phyloP scores from a whole-genome alignment of 345 rosid species.

The Euclidium syriacum region DNA sequence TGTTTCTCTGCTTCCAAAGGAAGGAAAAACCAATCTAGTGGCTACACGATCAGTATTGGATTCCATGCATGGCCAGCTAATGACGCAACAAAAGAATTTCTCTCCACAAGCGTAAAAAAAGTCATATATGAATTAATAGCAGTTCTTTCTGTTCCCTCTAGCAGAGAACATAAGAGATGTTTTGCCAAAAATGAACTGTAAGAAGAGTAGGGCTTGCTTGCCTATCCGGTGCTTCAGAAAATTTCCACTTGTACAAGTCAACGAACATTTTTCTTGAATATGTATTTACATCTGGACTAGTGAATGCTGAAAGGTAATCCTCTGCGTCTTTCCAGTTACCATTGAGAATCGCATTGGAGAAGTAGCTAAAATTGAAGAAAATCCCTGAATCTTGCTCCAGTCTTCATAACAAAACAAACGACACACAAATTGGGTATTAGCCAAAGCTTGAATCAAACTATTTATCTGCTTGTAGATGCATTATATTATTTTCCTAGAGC shows the following conservation, averaged over 20 bases:
- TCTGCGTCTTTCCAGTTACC: constrained; percentile 36
- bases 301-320: constrained; percentile 36
- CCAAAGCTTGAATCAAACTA: background rate
- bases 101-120: no score
- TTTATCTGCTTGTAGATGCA: background rate
- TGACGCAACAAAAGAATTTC: background rate
- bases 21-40: background rate
- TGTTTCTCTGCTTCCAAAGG: background rate
- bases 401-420: constrained; percentile 12
- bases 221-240: constrained; percentile 24
- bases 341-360: constrained; percentile 12
- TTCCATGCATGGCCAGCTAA: background rate
- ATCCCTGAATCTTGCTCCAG: constrained; percentile 35
- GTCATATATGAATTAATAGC: background rate
- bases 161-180: background rate
- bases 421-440: background rate
- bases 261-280: constrained; percentile 31
- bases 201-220: background rate
- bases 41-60: no score
- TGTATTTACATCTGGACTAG: constrained; percentile 16
- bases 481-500: background rate
- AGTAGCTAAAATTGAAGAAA: constrained; percentile 28
- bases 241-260: constrained; percentile 26
- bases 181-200: background rate
- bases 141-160: background rate